Evolutionary conservation across 169 alveolate species (phyloP).

Genomic region (Plasmodium malariae): DNA sequence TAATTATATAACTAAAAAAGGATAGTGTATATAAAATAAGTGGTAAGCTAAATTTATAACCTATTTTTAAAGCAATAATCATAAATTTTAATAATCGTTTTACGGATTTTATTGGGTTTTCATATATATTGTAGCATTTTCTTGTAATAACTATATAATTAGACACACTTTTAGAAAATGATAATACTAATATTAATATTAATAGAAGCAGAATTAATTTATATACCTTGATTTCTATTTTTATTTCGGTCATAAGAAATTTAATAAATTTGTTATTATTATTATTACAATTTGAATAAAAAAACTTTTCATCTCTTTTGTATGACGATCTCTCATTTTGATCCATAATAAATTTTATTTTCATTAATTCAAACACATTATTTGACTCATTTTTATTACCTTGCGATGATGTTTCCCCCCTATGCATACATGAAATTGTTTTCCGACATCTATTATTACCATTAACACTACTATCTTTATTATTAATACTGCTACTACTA

Average conservation of each 20-base stretch:
- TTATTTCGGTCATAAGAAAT: conserved; percentile 69
- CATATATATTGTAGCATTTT: conserved; percentile 74
- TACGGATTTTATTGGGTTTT: conserved; percentile 64
- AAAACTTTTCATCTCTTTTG: conserved; percentile 8
- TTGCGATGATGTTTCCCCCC: conserved; percentile 2
- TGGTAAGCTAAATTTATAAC: conserved; percentile 48
- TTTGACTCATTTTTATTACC: background rate
- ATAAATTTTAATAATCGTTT: conserved; percentile 46
- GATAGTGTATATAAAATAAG: conserved; percentile 49
- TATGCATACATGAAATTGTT: background rate
- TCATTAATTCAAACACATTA: conserved; percentile 32
- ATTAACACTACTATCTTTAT: no score
- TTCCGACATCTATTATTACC: background rate
- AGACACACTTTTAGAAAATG: conserved; percentile 49
- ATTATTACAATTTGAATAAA: conserved; percentile 30
- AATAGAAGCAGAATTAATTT: conserved; percentile 50
- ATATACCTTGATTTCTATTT: conserved; percentile 56
- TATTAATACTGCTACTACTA: background rate
- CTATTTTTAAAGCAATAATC: conserved; percentile 41
- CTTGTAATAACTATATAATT: conserved; percentile 71
- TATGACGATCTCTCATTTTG: background rate
- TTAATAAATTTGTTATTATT: conserved; percentile 46
- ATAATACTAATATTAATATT: conserved; percentile 44
- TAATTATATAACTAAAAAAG: conserved; percentile 18
- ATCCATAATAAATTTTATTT: conserved; percentile 36